Evolutionary conservation across 352 stramenopile genomes (phyloP), one percentile per base, ranked within the genome.

Genomic region (Phytophthora aleatoria): DNA sequence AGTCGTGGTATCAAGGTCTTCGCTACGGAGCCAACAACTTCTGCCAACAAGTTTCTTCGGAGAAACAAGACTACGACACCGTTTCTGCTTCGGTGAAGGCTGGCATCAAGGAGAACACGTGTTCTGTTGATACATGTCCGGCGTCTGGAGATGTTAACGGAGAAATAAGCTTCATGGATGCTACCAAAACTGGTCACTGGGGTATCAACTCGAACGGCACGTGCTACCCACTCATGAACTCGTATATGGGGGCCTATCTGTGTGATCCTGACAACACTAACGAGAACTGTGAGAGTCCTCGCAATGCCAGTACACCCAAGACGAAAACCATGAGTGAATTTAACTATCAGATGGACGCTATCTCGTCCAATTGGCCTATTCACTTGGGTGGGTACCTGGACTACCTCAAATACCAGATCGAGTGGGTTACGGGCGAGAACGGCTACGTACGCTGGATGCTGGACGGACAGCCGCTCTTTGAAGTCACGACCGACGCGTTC

Each of bases 311-410:
- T 5, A 71, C 76, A 0, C 63, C 72, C 15, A 69, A 74, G 55
- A 79, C 74, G 1, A 89, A 87, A 9, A 71, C 80, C 2, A 90
- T 92, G 80, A 79, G 77, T 47, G 27, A 54, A 20, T 93, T 93
- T 64, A 88, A 83, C 67, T 91, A 91, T 44, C 76, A 85, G 12
- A 81, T 87, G 66, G 82, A 91, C 49, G 74, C 79, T 1, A 78
- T 91, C 36, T 91, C 82, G 15, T 68, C 79, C 0, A 91, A 89
- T 26, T 88, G 78, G 80, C 71, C 73, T 3, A 73, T 89, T 51
- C 78, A 85, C 48, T 61, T 88, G 11, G 75, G 72, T 3, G 77
- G 66, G 0, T 91, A 91, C 59, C 64, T 67, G 0, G 72, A 76
- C 20, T 91, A 67, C 48, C 35, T 87, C 31, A 64, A 53, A 15